A percentile compares a stretch with the other conserved stretches of the same genome.
These are phyloP conservation scores for Vararia minispora DNA, from an alignment of 768 basidiomycete genomes.

Conservation along the genomic window DNA sequence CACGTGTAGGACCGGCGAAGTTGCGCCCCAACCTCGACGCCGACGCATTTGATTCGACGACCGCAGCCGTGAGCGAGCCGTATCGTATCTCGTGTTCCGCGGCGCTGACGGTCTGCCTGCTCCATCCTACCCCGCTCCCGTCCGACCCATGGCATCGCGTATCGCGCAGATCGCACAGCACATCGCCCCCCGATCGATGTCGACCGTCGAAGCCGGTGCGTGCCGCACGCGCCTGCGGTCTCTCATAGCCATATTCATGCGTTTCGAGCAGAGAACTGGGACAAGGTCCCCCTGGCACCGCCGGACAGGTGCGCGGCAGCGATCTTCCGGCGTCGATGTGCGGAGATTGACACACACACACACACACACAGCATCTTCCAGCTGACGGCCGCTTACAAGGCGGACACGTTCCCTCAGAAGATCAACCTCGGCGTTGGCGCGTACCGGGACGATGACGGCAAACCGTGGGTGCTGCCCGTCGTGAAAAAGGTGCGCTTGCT, in stretches of 20 bases:
- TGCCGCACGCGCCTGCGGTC: conserved; percentile 8
- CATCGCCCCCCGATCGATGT: conserved; percentile 23
- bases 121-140: too few relatives aligned
- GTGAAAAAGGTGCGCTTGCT: conserved; percentile 60
- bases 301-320: conserved; percentile 57
- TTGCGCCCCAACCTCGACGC: too few relatives aligned
- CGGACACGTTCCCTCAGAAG: conserved; percentile 63
- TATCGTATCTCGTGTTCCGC: too few relatives aligned
- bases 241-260: conserved; percentile 8
- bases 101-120: too few relatives aligned
- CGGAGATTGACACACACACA: conserved; percentile 6
- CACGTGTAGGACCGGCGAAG: too few relatives aligned
- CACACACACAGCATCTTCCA: conserved; percentile 62
- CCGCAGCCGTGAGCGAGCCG: too few relatives aligned
- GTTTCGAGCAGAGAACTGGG: conserved; percentile 50
- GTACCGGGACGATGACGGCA: conserved; percentile 79
- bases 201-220: conserved; percentile 34
- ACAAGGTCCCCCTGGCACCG: conserved; percentile 69
- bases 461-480: conserved; percentile 88
- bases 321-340: background rate
- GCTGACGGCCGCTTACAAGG: conserved; percentile 83
- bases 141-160: conserved; percentile 53
- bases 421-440: conserved; percentile 91
- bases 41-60: too few relatives aligned
- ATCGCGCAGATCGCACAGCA: conserved; percentile 50